These are phyloP conservation scores for Pythium phragmitis DNA, from an alignment of 352 stramenopile genomes.

Conservation along the genomic window DNA sequence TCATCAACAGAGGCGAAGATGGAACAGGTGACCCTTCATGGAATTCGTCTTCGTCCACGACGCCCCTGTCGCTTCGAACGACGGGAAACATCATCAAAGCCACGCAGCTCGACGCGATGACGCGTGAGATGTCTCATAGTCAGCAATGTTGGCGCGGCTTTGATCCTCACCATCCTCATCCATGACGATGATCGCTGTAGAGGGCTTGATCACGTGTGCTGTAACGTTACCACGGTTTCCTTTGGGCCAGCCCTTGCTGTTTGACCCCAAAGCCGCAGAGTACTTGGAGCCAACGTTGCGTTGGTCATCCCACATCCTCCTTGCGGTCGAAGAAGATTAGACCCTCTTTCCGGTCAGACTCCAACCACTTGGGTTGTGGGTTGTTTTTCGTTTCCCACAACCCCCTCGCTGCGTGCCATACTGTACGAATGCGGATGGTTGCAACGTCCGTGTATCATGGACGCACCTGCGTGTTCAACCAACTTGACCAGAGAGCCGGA, in stretches of 20 bases:
- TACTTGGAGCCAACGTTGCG: no score
- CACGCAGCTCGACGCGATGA: not conserved
- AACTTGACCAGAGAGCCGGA: constrained; percentile 10
- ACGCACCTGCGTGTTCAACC: constrained; percentile 19
- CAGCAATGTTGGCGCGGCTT: no score
- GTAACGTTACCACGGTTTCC: not conserved
- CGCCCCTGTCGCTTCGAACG: not conserved
- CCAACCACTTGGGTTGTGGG: no score
- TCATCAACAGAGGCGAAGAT: not conserved
- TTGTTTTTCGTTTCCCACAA: no score
- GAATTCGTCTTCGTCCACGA: not conserved
- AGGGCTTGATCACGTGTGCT: not conserved
- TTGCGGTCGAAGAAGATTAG: no score
- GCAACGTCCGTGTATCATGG: not conserved
- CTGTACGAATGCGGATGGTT: not conserved
- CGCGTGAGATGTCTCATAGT: not conserved
- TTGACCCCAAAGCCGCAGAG: no score
- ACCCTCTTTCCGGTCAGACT: no score
- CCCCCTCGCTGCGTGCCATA: not conserved
- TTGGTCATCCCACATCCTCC: no score
- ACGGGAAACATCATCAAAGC: not conserved
- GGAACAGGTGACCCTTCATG: not conserved
- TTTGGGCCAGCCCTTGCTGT: no score
- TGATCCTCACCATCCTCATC: no score
- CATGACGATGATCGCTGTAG: no score